Evolutionary conservation across 2,329 filamentous ascomycete species (phyloP), one percentile per base, ranked within the genome.

Genomic region (Clonostachys solani): DNA sequence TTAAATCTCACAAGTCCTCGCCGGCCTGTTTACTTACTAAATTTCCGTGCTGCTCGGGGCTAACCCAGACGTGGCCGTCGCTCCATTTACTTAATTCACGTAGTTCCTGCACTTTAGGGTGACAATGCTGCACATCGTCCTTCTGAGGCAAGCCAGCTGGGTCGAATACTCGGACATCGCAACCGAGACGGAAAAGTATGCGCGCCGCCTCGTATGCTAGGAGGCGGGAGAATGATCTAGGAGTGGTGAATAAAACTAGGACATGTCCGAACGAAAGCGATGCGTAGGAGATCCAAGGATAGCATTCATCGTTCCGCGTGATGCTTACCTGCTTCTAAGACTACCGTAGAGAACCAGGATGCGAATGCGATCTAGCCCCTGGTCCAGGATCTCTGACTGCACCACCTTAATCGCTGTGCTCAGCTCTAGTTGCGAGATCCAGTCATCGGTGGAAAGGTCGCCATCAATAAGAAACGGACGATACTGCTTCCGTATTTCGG

Each of bases 41-140:
- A 52, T 81, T 84, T 0, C 83, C 83, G 52, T 87, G 83, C 62
- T 86, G 83, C 56, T 87, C 83, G 0, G 82, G 82, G 9, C 75
- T 80, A 10, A 83, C 66, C 83, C 83, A 86, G 15, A 86, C 55
- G 54, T 86, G 83, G 0, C 81, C 83, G 54, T 87, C 81, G 46
- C 78, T 83, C 83, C 83, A 87, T 12, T 61, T 65, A 51, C 77
- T 82, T 1, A 87, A 68, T 8, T 75, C 69, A 5, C 83, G 72
- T 6, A 86, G 68, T 56, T 86, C 83, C 52, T 81, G 78, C 0
- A 87, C 82, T 50, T 83, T 83, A 0, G 71, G 65, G 52, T 86
- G 81, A 5, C 56, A 59, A 48, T 78, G 73, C n/a, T 79, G 73
- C 3, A 71, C 67, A 49, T 83, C 80, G 53, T 86, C 83, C 53